Base-by-base conservation (phyloP, 108 stramenopile species). In the Fragilaria crotonensis region DNA sequence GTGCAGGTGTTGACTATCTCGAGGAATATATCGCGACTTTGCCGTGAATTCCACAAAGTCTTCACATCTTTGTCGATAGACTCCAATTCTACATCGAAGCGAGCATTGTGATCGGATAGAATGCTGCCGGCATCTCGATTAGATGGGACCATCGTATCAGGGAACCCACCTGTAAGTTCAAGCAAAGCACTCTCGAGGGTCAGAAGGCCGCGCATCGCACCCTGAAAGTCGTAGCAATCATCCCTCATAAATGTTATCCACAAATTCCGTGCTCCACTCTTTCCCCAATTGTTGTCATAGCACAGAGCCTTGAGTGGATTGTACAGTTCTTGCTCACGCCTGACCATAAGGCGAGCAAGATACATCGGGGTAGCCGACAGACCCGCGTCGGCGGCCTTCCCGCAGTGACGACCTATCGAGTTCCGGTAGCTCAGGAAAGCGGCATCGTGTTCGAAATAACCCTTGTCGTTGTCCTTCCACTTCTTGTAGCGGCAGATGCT, bases 171-270 rank as follows among this genome's bases (percentile, higher is more conserved):
- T 30, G 73, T 77, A 36, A 92, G 68, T 28, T 89, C 80, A 45
- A 83, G 74, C 49, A 92, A 80, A 2, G 87, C 90, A 51, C 67
- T 66, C 63, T 92, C 90, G 22, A 92, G 59, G 19, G 87, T 92
- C 33, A 92, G 62, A 21, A 92, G 61, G 5, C 90, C 87, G 32
- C 87, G 70, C 5, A 70, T 64, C 18, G 67, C 81, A 25, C 80
- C 79, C 11, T 76, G 69, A 46, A 88, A 81, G 32, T 80, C 74
- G 59, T 81, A 77, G 0, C 77, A 75, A 60, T 80, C 74, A 30
- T 92, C 90, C 60, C 77, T 89, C 75, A 92, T 72, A 1, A 80
- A 84, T 4, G 83, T 71, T 7, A 82, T 81, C 90, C 90, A 92
- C 9, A 72, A 78, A 67, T 79, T 79, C 33, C 90, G 67, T 21